Conservation (phyloP, 2,329 filamentous ascomycete species). For the Phyllosticta capitalensis region DNA sequence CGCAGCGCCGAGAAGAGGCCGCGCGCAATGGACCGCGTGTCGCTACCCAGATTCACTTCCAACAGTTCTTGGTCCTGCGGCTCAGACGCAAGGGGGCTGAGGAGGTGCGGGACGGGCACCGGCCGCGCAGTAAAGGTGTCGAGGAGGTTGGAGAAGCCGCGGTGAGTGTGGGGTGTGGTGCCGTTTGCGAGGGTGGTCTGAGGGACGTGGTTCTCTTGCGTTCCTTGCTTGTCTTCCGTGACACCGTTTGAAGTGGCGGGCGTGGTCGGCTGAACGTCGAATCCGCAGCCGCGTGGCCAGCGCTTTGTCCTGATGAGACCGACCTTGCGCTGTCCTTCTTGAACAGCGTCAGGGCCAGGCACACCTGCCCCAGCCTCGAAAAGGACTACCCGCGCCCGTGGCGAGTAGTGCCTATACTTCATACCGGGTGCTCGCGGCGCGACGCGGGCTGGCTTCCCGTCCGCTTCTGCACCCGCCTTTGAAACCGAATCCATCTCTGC, state of each 20-base stretch:
- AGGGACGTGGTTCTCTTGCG: neutral
- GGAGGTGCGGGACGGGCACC: constrained; percentile 1
- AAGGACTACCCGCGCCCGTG: constrained; percentile 73
- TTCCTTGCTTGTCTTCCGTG: neutral
- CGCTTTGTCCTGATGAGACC: constrained; percentile 31
- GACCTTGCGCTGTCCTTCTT: constrained; percentile 18
- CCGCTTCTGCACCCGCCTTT: constrained; percentile 67
- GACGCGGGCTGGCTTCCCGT: constrained; percentile 49
- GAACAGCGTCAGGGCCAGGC: constrained; percentile 20
- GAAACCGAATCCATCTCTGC: constrained; percentile 50
- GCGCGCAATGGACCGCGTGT: constrained; percentile 67
- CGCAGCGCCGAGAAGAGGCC: constrained; percentile 80
- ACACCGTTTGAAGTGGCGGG: neutral
- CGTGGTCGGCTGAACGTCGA: neutral
- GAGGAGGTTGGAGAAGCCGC: constrained; percentile 22
- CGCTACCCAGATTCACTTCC: constrained; percentile 63
- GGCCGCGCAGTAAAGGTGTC: constrained; percentile 19
- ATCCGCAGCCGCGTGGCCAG: constrained; percentile 19
- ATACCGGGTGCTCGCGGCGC: constrained; percentile 81
- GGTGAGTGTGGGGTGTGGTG: neutral
- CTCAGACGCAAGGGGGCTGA: neutral
- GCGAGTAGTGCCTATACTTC: constrained; percentile 98
- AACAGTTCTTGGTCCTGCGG: constrained; percentile 33
- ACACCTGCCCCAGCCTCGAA: constrained; percentile 52
- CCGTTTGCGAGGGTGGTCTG: neutral